Base-by-base conservation (phyloP, 2,329 filamentous ascomycete genomes). In the Stenocarpella maydis region DNA sequence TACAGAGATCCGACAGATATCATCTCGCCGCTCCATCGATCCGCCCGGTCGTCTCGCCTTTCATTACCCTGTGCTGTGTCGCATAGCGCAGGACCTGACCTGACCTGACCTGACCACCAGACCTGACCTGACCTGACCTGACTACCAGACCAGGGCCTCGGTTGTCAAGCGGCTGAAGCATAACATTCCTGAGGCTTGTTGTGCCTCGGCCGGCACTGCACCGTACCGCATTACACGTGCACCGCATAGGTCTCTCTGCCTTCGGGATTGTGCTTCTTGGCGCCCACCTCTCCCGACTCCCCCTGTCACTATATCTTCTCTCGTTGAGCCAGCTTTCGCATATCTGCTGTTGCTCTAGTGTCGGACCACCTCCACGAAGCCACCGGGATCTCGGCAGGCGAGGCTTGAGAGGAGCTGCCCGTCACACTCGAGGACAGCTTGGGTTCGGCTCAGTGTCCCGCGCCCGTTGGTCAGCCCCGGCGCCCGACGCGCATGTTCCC, bases 261-360 rank as follows among this genome's bases (percentile, higher is more conserved):
- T 45, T 70, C 65, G 52, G 58, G 24, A 34, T 58, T 58, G n/a
- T 34, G 31, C 39, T 55, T 67, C 52, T 67, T 67, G 64, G 52
- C 64, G 39, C 52, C 37, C 64, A 67, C 53, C 31, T 37, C 50
- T 34, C 26, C 50, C 31, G 64, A 19, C 15, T 47, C 26, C 21
- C 28, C 4, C n/a, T n/a, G 28, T 58, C 31, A 39, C n/a, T 17
- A 12, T 52, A n/a, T 12, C 37, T n/a, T 8, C 10, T 34, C 28
- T n/a, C n/a, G 58, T 41, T 47, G 31, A 14, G 37, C 52, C 39
- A 47, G 45, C 45, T 31, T 41, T 34, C 52, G 19, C 52, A 37
- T 21, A 49, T 37, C n/a, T 41, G n/a, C 28, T 7, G 39, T 21
- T 24, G 12, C 19, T 24, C 21, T 60, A 31, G 45, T 58, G 10